These are phyloP conservation scores for Chloropicon primus DNA, from an alignment of 139 green algal species.

Conservation along the genomic window DNA sequence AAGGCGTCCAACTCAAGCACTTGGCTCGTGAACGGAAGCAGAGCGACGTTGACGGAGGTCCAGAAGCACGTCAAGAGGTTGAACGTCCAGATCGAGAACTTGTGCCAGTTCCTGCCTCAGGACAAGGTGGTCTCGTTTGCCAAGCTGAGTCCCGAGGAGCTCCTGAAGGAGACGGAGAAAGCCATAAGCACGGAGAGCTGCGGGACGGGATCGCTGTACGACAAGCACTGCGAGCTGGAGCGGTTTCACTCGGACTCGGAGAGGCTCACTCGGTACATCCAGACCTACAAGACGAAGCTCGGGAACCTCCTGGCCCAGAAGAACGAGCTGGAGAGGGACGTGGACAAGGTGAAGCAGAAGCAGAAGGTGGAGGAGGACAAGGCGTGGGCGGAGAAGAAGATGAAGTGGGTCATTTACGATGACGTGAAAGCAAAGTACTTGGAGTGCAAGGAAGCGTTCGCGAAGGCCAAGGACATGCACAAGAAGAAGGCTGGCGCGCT, in stretches of 20 bases:
- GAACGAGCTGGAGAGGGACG: slow-evolving; percentile 42
- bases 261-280: not conserved
- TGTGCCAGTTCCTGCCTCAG: slow-evolving; percentile 93
- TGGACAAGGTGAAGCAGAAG: slow-evolving; percentile 33
- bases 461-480: slow-evolving; percentile 15
- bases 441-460: slow-evolving; percentile 6
- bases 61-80: slow-evolving; percentile 38
- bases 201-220: slow-evolving; percentile 47
- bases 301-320: slow-evolving; percentile 31
- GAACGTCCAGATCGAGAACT: slow-evolving; percentile 93
- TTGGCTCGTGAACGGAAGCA: slow-evolving; percentile 27
- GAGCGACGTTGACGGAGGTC: slow-evolving; percentile 31
- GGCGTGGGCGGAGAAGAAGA: slow-evolving; percentile 27
- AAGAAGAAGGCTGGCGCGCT: not conserved
- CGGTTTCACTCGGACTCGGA: slow-evolving; percentile 20
- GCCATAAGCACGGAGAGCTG: slow-evolving; percentile 30
- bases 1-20: slow-evolving; percentile 30
- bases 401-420: slow-evolving; percentile 31
- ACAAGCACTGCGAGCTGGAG: slow-evolving; percentile 63
- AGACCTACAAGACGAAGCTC: not conserved
- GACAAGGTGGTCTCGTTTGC: slow-evolving; percentile 88
- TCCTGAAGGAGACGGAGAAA: slow-evolving; percentile 80
- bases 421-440: slow-evolving; percentile 3
- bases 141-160: slow-evolving; percentile 47
- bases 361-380: slow-evolving; percentile 44